phyloP scores from a whole-genome alignment of 2,329 filamentous ascomycete genomes.

The Alternaria postmessia region DNA sequence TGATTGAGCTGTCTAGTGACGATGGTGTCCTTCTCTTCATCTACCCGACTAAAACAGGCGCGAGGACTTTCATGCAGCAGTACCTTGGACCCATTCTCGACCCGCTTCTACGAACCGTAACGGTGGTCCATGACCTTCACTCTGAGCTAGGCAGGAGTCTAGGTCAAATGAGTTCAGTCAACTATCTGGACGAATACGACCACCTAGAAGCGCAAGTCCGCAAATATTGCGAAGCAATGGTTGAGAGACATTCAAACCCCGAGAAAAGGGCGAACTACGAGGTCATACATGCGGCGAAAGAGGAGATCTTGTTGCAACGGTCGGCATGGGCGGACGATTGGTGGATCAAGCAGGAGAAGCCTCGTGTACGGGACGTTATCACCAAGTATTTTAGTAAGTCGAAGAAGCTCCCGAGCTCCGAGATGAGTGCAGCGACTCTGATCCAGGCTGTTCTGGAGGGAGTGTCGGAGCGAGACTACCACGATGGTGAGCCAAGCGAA shows the following conservation, averaged over 20 bases:
- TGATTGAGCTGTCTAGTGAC: conserved; percentile 66
- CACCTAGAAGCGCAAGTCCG: conserved; percentile 52
- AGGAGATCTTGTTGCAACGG: conserved; percentile 61
- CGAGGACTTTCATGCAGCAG: conserved; percentile 64
- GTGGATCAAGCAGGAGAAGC: conserved; percentile 71
- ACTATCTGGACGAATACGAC: conserved; percentile 64
- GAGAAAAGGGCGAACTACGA: conserved; percentile 50
- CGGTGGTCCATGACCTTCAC: conserved; percentile 66
- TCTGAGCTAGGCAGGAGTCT: conserved; percentile 64
- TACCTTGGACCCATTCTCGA: conserved; percentile 70
- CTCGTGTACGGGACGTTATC: conserved; percentile 63
- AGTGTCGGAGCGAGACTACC: conserved; percentile 61
- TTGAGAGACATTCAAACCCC: conserved; percentile 38
- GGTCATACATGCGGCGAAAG: conserved; percentile 60
- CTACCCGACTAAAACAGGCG: conserved; percentile 68
- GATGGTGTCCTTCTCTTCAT: conserved; percentile 68
- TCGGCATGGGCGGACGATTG: conserved; percentile 66
- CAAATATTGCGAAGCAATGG: conserved; percentile 40
- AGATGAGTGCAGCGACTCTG: conserved; percentile 63
- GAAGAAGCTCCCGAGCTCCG: conserved; percentile 52
- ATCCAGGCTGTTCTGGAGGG: conserved; percentile 67
- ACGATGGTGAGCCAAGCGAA: conserved; percentile 52
- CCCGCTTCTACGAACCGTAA: conserved; percentile 66
- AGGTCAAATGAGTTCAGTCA: conserved; percentile 63
- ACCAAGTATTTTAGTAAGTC: conserved; percentile 56